These are phyloP conservation scores for Globisporangium ultimum DNA, from an alignment of 352 stramenopile genomes.

Conservation along the genomic window DNA sequence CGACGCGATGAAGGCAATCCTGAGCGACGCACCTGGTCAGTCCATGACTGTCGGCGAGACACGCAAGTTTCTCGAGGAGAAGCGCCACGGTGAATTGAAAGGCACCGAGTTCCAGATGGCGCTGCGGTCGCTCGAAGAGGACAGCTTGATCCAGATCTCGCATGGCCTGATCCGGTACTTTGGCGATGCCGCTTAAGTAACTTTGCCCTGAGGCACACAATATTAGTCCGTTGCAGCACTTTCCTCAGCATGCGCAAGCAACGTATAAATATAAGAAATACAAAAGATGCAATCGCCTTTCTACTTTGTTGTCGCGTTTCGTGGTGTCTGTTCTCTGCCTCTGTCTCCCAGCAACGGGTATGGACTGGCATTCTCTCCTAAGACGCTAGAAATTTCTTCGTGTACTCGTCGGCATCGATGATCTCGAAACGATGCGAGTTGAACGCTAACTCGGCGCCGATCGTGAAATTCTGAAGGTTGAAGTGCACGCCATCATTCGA, in stretches of 20 bases:
- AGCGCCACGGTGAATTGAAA: slow-evolving; percentile 73
- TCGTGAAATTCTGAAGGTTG: slow-evolving; percentile 50
- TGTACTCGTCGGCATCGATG: slow-evolving; percentile 80
- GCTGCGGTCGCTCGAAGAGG: slow-evolving; percentile 87
- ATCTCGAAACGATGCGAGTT: slow-evolving; percentile 77
- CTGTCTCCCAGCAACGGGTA: too few species aligned
- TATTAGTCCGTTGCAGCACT: too few species aligned
- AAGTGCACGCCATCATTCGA: slow-evolving; percentile 51
- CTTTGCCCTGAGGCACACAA: too few species aligned
- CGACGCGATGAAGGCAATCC: slow-evolving; percentile 47
- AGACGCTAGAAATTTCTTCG: slow-evolving; percentile 70
- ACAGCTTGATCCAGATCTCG: slow-evolving; percentile 91
- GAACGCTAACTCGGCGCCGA: slow-evolving; percentile 55
- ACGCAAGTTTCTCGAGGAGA: slow-evolving; percentile 82
- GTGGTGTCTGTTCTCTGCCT: too few species aligned
- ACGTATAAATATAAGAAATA: too few species aligned
- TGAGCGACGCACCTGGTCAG: slow-evolving; percentile 51
- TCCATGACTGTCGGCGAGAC: slow-evolving; percentile 86
- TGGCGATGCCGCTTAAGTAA: slow-evolving; percentile 24
- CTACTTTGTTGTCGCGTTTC: too few species aligned
- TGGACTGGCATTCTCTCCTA: slow-evolving; percentile 14
- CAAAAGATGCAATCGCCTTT: too few species aligned
- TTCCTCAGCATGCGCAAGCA: too few species aligned
- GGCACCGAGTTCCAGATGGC: slow-evolving; percentile 87
- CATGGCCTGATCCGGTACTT: slow-evolving; percentile 84